Evolutionary conservation across 805 yeast genomes (phyloP).

Genomic region (Teunomyces lycoperdinae): DNA sequence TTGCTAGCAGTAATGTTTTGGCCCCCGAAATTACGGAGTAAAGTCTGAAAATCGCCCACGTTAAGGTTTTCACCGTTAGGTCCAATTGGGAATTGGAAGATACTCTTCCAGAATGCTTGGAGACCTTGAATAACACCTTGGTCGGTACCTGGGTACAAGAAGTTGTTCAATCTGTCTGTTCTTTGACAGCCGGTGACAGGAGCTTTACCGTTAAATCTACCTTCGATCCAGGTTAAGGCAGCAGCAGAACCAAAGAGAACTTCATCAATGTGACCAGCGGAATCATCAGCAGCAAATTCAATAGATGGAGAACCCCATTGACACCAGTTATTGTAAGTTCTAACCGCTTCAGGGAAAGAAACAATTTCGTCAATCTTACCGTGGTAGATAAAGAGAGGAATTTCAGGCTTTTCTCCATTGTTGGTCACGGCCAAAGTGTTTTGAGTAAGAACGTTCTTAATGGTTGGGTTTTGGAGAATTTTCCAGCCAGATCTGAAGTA

Average conservation of each 20-base stretch:
- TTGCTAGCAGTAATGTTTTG: background rate
- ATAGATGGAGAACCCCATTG: constrained; percentile 20
- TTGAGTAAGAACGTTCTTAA: constrained; percentile 13
- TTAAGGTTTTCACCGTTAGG: constrained; percentile 2
- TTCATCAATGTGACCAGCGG: constrained; percentile 21
- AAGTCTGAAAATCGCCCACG: background rate
- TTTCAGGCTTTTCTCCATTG: constrained; percentile 8
- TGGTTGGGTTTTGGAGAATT: constrained; percentile 12
- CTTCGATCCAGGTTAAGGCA: constrained; percentile 18
- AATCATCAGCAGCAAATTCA: constrained; percentile 24
- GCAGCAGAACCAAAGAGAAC: constrained; percentile 13
- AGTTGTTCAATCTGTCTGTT: constrained; percentile 43
- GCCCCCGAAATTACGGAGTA: background rate
- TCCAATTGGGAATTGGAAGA: background rate
- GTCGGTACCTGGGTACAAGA: constrained; percentile 43
- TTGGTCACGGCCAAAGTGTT: constrained; percentile 21
- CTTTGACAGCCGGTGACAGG: constrained; percentile 17
- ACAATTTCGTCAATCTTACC: constrained; percentile 10
- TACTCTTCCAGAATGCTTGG: background rate
- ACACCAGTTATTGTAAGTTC: constrained; percentile 27
- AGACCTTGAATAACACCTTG: background rate
- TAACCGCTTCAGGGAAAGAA: constrained; percentile 9
- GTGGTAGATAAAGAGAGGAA: constrained; percentile 12
- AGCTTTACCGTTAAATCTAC: constrained; percentile 13
- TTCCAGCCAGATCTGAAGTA: constrained; percentile 15